Base-by-base conservation (phyloP, 163 green algal species). In the Chlamydomonas reinhardtii region DNA sequence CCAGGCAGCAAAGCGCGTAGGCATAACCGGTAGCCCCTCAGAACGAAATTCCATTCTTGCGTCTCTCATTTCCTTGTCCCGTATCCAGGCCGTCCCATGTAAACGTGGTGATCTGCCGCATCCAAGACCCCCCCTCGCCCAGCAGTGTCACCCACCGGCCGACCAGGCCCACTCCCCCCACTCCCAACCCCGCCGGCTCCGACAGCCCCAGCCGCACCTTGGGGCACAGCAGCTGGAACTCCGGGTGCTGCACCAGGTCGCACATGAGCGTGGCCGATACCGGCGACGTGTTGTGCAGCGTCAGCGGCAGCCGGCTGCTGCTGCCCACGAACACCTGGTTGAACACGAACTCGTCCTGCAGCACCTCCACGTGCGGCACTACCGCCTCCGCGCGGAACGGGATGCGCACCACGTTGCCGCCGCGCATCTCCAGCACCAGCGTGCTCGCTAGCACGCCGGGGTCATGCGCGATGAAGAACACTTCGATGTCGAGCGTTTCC, bases 241-340 rank as follows among this genome's bases (percentile, higher is more conserved):
- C 78, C 22, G 90, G 74, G 37, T 68, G 70, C 4, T 85, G 32
- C n/a, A 73, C 86, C 65, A 97, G 75, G 83, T 97, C 92, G n/a
- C 89, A 35, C 31, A 89, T 82, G n/a, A 95, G 73, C 17, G 78
- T 89, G 19, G 91, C 92, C 0, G 89, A 34, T 56, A 97, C 94
- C n/a, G 88, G 74, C 9, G 90, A 91, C 34, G 89, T 91, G 88
- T 96, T 97, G 80, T 80, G 76, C 48, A 97, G 73, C 5, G 92
- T 96, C 37, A 96, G 64, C 12, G 88, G 84, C 83, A 91, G 85
- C 29, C 86, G 89, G 14, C 39, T 69, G 25, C 83, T 72, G 25
- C 76, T 87, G 65, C 94, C 94, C 35, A 95, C 91, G 85, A 94
- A 95, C n/a, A 93, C 86, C 27, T 74, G 52, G 27, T 89, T 90